Base-by-base conservation (phyloP, 164 flowering plant genomes). In the Magnolia changhungtana region DNA sequence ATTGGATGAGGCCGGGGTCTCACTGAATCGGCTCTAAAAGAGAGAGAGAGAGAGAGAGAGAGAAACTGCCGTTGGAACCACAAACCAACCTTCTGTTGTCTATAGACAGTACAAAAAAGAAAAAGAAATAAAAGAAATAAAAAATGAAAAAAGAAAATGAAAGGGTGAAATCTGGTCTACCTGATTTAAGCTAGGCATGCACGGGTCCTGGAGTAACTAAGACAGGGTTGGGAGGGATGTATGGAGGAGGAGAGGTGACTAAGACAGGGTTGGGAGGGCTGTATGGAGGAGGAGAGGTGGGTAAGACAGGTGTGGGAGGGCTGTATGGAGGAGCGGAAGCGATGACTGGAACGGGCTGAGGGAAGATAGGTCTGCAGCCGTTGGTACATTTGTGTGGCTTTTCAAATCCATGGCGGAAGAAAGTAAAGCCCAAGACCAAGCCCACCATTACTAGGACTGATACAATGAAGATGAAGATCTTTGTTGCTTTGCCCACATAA, bases 401-500 rank as follows among this genome's bases (percentile, higher is more conserved):
- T 19, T 73, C 84, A 74, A 27, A 18, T 73, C 72, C 67, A 75
- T 81, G 90, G 24, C 82, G 84, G 20, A 91, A 52, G 19, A 87
- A 45, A 2, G 85, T 85, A 74, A 93, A 87, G 52, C 95, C 98
- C 66, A 93, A 45, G 67, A 90, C 76, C 7, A 93, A 82, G 14
- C 93, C 98, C 7, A 80, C 71, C 63, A 90, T 85, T 0, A 85
- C 89, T 2, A 90, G 79, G 16, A 81, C 86, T 4, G 90, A 82
- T 19, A 92, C 87, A 1, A 91, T 83, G 90, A 89, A 88, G 77
- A 94, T 89, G 89, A 94, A 94, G 88, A 92, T 94, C 96, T 91
- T 93, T 72, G 98, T 91, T 21, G 98, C 98, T 80, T 93, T 93
- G 8, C 98, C 96, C 74, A 94, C 90, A 78, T 92, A 94, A 72